Base-by-base conservation (phyloP, 805 yeast species). In the Lachancea dasiensis region DNA sequence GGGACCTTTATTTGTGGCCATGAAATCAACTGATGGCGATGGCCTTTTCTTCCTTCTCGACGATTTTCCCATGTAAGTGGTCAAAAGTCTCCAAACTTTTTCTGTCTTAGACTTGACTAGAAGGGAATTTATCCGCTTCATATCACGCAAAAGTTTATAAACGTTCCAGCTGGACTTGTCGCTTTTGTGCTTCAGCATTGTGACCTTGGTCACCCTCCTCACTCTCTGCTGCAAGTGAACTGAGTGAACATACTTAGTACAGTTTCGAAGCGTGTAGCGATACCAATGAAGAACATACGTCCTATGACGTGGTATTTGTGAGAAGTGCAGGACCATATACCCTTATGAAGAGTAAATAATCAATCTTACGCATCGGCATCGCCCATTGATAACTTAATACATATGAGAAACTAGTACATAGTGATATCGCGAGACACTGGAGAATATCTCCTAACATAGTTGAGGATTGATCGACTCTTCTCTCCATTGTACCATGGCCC, bases 281-380 rank as follows among this genome's bases (percentile, higher is more conserved):
- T 60, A 64, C 14, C 63, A 43, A 8, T 41, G 42, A 4, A 58
- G 30, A 1, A 64, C 65, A 29, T 58, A 50, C 5, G 24, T 23
- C 31, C 44, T 53, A 34, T 65, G 69, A 2, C 54, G 41, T 3
- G 38, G 38, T 3, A 61, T 36, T 6, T 43, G 27, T 11, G 51
- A 49, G 45, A 64, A 64, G 38, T 58, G 61, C 6, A 49, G 47
- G 19, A 56, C 60, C 65, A 55, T 51, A 10, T 3, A 25, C 16
- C 29, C 25, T 17, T 20, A 5, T 8, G 9, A 19, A 5, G 32
- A 4, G 5, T 4, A 10, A n/a, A 29, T 17, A 16, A n/a, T 16
- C 3, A 10, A 4, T 3, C 13, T 23, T 15, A 17, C n/a, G n/a
- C n/a, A n/a, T 13, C 6, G 3, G 15, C 5, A 22, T 22, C 7